Evolutionary conservation across 345 rosid genomes (phyloP), one percentile per base, ranked within the genome.

Genomic region (Salix brachista): DNA sequence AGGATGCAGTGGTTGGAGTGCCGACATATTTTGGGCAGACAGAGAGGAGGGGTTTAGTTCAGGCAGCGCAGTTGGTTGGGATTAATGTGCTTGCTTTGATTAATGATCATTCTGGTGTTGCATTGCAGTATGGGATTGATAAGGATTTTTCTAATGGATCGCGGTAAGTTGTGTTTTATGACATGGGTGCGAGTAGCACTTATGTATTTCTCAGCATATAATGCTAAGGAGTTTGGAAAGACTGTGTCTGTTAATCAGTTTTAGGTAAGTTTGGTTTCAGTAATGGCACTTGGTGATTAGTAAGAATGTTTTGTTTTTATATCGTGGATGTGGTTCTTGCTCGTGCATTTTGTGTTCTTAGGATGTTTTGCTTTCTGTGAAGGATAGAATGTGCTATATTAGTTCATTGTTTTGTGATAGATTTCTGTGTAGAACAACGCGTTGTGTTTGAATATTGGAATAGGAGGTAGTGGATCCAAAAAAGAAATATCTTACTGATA

Each of bases 11-110:
- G 69, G 83, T 96, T 56, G 82, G 87, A 2, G 97, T 96, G 74
- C 99, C 99, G 7, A 93, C 98, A 0, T 96, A 94, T 77, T 94
- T 91, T 82, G 98, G 97, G 71, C 99, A 96, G 85, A 93, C 95
- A 5, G 97, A 96, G 90, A 84, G 99, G 82, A 88, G 86, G 65
- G 99, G 93, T 23, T 79, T 96, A 88, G 58, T 90, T 69, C 91
- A 87, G 85, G 98, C 99, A 2, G 94, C 99, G 3, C 90, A 92
- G 71, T 80, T 96, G 88, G 99, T 94, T 1, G 99, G 97, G 50
- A 88, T 94, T 68, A 96, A 92, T 82, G 97, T 90, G 61, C 93
- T 96, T 70, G 86, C 97, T 0, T 74, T 96, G 82, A 82, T 84
- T 41, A 89, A 94, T 78, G 99, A 96, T 85, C 97, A 91, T 78